Evolutionary conservation across 2,329 filamentous ascomycete genomes (phyloP), one percentile per base, ranked within the genome.

Genomic region (Penicillium sp.): DNA sequence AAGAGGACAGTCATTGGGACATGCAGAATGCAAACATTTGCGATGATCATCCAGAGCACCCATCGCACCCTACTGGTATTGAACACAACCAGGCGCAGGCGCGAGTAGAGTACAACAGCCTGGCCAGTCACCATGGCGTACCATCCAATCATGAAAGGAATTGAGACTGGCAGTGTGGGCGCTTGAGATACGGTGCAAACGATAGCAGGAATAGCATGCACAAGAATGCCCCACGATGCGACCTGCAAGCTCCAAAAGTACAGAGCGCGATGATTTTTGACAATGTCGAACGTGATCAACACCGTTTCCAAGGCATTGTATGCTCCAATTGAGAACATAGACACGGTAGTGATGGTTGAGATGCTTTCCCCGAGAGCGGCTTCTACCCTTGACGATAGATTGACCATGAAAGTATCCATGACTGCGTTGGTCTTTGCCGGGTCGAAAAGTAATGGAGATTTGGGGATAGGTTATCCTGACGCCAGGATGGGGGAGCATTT

Each of bases 51-150:
- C 52, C 60, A 66, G 24, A 77, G 65, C 10, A 78, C 72, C 27
- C 65, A 69, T 21, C 65, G 64, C 1, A 79, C 58, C 3, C 70
- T 63, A 21, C 57, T 62, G 5, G 67, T 61, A 31, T 74, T 71
- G 19, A 64, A 63, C n/a, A 77, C 63, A 29, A 79, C 65, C 11
- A 79, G 69, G 60, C 79, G 75, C 2, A 79, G 68, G n/a, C 76
- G 70, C 3, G 76, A 79, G 64, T 77, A 79, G 8, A 79, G 69
- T 8, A 79, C 76, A 4, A 79, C 59, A 6, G 74, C 71, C 62
- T 79, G 76, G 6, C 76, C 76, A 1, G 72, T 76, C 19, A 77
- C 73, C 74, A 78, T 76, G 19, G 66, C 63, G 54, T 71, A 74
- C 75, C 74, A 78, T 47, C 76, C 74, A 24, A 77, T 59, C 7